Conservation (phyloP, 1,284 basidiomycete species). For the Phylloboletellus chloephorus region DNA sequence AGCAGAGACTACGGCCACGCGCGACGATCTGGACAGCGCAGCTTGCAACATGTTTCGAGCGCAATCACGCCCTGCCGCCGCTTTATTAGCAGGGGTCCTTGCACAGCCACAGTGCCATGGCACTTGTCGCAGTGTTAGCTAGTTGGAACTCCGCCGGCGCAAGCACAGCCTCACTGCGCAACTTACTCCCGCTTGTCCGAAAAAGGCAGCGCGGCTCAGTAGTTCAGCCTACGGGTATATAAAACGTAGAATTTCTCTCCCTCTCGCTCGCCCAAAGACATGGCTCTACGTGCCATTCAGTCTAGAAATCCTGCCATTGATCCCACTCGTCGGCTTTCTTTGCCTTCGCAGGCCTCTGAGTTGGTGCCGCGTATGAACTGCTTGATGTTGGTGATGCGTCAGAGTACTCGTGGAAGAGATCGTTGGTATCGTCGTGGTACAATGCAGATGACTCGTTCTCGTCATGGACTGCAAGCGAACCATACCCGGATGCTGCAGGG, state of each 20-base stretch:
- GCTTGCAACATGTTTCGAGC: conserved; percentile 21
- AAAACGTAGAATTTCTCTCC: too few species aligned
- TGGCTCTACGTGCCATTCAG: too few species aligned
- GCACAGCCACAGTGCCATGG: too few species aligned
- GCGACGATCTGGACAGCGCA: conserved; percentile 15
- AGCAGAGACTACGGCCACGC: conserved; percentile 1
- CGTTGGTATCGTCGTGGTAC: conserved; percentile 49
- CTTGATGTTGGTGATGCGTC: conserved; percentile 26
- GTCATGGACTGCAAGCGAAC: conserved; percentile 42
- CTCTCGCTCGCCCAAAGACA: too few species aligned
- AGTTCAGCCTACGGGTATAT: too few species aligned
- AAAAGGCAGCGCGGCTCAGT: too few species aligned
- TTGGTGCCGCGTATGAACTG: conserved; percentile 20
- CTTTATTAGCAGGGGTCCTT: too few species aligned
- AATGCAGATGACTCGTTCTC: conserved; percentile 51
- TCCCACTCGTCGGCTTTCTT: conserved; percentile 59
- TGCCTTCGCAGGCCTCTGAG: conserved; percentile 23
- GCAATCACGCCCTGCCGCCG: too few species aligned
- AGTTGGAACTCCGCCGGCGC: too few species aligned
- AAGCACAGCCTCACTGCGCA: too few species aligned
- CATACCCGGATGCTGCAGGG: conserved; percentile 51
- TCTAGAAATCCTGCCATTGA: conserved; percentile 75
- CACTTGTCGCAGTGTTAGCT: too few species aligned
- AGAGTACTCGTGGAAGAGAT: conserved; percentile 51
- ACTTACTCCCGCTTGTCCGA: too few species aligned